These are phyloP conservation scores for Poa annua DNA, from an alignment of 176 grass and related monocot genomes.

Conservation along the genomic window DNA sequence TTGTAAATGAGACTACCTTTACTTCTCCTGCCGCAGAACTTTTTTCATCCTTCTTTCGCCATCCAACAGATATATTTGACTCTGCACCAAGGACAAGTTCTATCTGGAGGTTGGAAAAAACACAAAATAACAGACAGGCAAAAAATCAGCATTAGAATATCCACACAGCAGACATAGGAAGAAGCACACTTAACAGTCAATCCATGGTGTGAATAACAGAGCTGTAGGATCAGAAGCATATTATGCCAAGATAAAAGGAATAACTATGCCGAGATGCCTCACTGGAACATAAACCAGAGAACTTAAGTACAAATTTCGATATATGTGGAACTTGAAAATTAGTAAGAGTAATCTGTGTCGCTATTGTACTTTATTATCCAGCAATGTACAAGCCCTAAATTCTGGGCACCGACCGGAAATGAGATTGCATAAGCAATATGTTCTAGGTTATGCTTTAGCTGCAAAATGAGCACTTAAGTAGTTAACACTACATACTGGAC, in stretches of 20 bases:
- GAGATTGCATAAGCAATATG: background rate
- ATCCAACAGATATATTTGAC: conserved; percentile 87
- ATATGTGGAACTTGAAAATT: conserved; percentile 21
- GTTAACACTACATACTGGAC: conserved; percentile 9
- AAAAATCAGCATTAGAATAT: conserved; percentile 23
- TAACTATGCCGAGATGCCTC: conserved; percentile 8
- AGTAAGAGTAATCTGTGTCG: background rate
- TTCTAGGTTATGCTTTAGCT: conserved; percentile 27
- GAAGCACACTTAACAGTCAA: conserved; percentile 30
- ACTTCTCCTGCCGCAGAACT: conserved; percentile 80
- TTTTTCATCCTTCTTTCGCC: conserved; percentile 97
- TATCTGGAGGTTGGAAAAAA: conserved; percentile 65
- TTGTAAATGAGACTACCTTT: conserved; percentile 63
- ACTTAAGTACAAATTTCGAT: background rate
- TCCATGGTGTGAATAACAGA: background rate
- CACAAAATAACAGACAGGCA: conserved; percentile 21
- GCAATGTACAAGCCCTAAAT: background rate
- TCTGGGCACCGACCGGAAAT: conserved; percentile 19
- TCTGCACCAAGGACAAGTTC: conserved; percentile 88
- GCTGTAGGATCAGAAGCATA: conserved; percentile 19
- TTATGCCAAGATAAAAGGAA: conserved; percentile 32
- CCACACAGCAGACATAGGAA: background rate
- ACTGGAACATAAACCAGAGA: conserved; percentile 28
- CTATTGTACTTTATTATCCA: conserved; percentile 21
- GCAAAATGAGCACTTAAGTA: conserved; percentile 31